These are phyloP conservation scores for Cymodocea nodosa DNA, from an alignment of 116 monocot species.

Conservation along the genomic window DNA sequence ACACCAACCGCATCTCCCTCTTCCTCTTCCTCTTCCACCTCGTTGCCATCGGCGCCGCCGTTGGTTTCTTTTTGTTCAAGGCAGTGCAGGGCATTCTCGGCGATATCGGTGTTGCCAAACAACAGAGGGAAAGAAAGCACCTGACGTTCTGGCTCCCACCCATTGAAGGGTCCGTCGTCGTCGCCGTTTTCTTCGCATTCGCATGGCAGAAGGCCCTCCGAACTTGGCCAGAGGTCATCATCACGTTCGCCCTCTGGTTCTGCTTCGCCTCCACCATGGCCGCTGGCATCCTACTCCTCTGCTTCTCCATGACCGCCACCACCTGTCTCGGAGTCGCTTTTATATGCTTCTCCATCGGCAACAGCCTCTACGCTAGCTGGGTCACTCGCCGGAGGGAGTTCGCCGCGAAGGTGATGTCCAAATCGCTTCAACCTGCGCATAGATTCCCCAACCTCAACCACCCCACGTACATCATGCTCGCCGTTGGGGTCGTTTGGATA, in stretches of 20 bases:
- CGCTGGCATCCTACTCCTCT: constrained; percentile 60
- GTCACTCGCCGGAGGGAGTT: constrained; percentile 50
- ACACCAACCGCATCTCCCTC: constrained; percentile 74
- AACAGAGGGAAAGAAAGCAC: constrained; percentile 22
- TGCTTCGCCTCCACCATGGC: constrained; percentile 50
- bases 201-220: constrained; percentile 75
- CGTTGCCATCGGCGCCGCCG: constrained; percentile 16
- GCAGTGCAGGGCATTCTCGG: constrained; percentile 34
- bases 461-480: constrained; percentile 66
- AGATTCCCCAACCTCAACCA: constrained; percentile 63
- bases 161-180: constrained; percentile 38
- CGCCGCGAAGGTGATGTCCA: constrained; percentile 40
- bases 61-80: constrained; percentile 63
- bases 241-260: constrained; percentile 69
- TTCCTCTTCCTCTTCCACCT: constrained; percentile 64
- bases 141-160: constrained; percentile 82
- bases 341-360: constrained; percentile 62
- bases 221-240: constrained; percentile 38
- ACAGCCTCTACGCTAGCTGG: constrained; percentile 79
- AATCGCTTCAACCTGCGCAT: constrained; percentile 37
- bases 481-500: constrained; percentile 63
- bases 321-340: constrained; percentile 39
- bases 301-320: constrained; percentile 61
- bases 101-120: not conserved
- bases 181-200: constrained; percentile 67